Base-by-base conservation (phyloP, 805 yeast genomes). In the Candida sithepensis region DNA sequence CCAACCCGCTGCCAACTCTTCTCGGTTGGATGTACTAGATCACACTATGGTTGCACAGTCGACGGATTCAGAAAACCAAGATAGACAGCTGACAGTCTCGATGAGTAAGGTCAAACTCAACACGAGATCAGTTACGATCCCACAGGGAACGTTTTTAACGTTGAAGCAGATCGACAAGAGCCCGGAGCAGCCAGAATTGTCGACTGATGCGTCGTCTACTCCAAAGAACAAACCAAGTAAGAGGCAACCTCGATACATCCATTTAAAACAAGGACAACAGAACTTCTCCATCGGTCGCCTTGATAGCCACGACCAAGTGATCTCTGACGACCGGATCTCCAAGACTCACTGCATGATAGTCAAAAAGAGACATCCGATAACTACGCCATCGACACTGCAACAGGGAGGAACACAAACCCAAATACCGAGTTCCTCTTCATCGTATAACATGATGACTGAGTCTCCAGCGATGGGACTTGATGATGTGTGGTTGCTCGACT, bases 401-500 rank as follows among this genome's bases (percentile, higher is more conserved):
- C 23, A 41, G 32, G 21, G 16, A 19, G 22, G 22, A 12, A 16
- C 23, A 18, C 18, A 20, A 4, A n/a, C n/a, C n/a, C n/a, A n/a
- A n/a, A n/a, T n/a, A n/a, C n/a, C n/a, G n/a, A n/a, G n/a, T n/a
- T n/a, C n/a, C n/a, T 19, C 42, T 16, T 69, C 72, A 26, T 72
- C 81, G 28, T 73, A 83, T 3, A 54, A 51, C 21, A 79, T 70
- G 59, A 34, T 16, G 19, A 34, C 19, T 5, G 88, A 83, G 55
- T 79, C 85, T 9, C 89, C 91, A 0, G 90, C 89, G 0, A 84
- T 79, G 65, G 71, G 68, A n/a, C 66, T 82, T 7, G 87, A 83
- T 47, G 90, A 83, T 59, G 72, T 87, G 14, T 89, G 96, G 95
- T 68, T 91, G 26, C 66, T 87, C 41, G 96, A 90, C 55, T 78